A percentile compares a stretch with the other conserved stretches of the same genome.
These are phyloP conservation scores for Boletus reticuloceps DNA, from an alignment of 768 basidiomycete genomes.

Conservation along the genomic window DNA sequence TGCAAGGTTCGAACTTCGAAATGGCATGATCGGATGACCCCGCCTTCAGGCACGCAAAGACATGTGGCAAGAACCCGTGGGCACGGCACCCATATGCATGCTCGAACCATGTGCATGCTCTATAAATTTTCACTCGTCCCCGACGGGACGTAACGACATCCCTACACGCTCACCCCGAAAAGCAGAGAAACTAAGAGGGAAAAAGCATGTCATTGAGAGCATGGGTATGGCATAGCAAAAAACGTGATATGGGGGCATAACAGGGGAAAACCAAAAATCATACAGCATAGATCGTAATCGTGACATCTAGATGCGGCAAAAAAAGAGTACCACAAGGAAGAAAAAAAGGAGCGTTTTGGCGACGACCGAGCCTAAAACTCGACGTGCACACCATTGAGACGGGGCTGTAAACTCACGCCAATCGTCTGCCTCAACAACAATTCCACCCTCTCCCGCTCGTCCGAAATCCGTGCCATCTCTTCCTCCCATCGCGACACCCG, in stretches of 20 bases:
- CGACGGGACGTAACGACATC: too few species aligned
- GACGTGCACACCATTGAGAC: conserved; percentile 11
- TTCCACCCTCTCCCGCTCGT: conserved; percentile 68
- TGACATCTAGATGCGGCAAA: background rate
- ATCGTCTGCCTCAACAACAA: conserved; percentile 64
- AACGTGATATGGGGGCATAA: too few species aligned
- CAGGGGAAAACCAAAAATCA: background rate
- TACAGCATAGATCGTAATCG: conserved; percentile 2
- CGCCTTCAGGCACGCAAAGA: too few species aligned
- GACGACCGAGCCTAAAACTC: background rate
- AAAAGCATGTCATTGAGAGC: too few species aligned
- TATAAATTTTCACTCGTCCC: too few species aligned
- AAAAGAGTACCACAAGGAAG: background rate
- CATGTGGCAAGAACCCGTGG: too few species aligned
- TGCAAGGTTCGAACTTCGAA: too few species aligned
- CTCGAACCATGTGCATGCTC: too few species aligned
- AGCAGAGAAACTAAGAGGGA: too few species aligned
- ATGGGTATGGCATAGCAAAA: background rate
- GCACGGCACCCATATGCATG: too few species aligned
- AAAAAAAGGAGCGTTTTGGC: background rate
- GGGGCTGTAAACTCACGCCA: conserved; percentile 35
- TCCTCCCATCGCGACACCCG: conserved; percentile 68
- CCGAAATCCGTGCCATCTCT: conserved; percentile 61
- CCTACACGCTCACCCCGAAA: too few species aligned
- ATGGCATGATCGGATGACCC: too few species aligned